Percentiles rank a stretch among this genome's conserved stretches.
Conservation (phyloP, 2,329 filamentous ascomycete genomes). For the Hymenoscyphus repandus region DNA sequence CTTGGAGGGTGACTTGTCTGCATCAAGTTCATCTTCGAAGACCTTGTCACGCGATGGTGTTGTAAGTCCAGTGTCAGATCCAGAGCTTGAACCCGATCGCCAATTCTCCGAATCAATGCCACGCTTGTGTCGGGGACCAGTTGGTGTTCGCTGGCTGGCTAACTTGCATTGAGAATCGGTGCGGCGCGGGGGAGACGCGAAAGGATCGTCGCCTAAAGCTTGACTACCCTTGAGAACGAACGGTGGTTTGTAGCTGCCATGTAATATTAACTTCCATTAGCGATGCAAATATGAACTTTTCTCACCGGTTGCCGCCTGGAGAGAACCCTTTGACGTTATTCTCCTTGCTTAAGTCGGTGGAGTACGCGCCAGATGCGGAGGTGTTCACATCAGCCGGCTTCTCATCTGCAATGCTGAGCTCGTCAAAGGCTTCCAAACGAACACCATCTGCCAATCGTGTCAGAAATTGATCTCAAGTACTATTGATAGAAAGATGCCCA, state of each 20-base stretch:
- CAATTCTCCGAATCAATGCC: slow-evolving; percentile 23
- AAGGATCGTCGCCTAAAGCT: slow-evolving; percentile 21
- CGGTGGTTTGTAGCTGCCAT: slow-evolving; percentile 24
- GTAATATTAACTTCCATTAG: too few species aligned
- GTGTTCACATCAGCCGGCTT: too few species aligned
- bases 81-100: slow-evolving; percentile 24
- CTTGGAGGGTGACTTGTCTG: slow-evolving; percentile 2
- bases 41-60: slow-evolving; percentile 14
- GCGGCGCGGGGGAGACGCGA: slow-evolving; percentile 16
- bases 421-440: too few species aligned
- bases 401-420: too few species aligned
- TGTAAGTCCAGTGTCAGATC: slow-evolving; percentile 11
- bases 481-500: too few species aligned
- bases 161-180: background rate
- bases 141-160: slow-evolving; percentile 21
- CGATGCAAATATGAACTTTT: too few species aligned
- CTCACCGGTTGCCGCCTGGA: background rate
- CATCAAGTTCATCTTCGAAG: slow-evolving; percentile 12
- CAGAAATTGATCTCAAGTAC: too few species aligned
- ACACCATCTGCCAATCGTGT: too few species aligned
- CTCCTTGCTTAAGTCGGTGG: slow-evolving; percentile 11
- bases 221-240: slow-evolving; percentile 25
- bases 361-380: slow-evolving; percentile 1
- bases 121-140: slow-evolving; percentile 16
- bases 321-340: slow-evolving; percentile 14